These are phyloP conservation scores for Phytophthora tentaculata DNA, from an alignment of 352 stramenopile genomes.

Conservation along the genomic window DNA sequence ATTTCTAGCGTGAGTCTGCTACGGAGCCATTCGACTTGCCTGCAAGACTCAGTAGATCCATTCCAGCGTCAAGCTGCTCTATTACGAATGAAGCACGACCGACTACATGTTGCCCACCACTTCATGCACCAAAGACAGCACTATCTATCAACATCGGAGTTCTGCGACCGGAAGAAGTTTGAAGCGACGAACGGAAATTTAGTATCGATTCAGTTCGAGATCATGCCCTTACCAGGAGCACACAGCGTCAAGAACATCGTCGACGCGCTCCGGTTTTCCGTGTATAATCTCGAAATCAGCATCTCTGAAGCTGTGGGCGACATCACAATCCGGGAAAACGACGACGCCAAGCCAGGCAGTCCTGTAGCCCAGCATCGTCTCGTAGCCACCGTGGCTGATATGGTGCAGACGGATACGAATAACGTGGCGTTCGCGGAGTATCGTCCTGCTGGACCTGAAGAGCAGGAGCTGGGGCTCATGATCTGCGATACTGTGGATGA, in stretches of 20 bases:
- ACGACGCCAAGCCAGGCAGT: conserved; percentile 42
- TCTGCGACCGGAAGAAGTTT: conserved; percentile 51
- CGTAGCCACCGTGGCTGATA: conserved; percentile 36
- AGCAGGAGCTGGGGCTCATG: conserved; percentile 37
- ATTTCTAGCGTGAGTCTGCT: conserved; percentile 20
- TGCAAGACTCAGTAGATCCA: conserved; percentile 28
- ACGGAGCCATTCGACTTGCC: conserved; percentile 37
- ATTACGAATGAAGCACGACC: conserved; percentile 33
- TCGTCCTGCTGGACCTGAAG: conserved; percentile 12
- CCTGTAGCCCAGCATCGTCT: conserved; percentile 47
- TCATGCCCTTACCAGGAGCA: conserved; percentile 45
- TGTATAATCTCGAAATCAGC: conserved; percentile 58
- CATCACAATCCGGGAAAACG: conserved; percentile 57
- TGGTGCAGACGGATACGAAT: conserved; percentile 49
- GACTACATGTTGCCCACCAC: conserved; percentile 36
- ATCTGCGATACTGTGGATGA: conserved; percentile 47
- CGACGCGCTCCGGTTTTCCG: conserved; percentile 47
- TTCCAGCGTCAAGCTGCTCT: conserved; percentile 22
- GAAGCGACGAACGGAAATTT: conserved; percentile 41
- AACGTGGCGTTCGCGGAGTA: conserved; percentile 50
- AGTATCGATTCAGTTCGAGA: conserved; percentile 46
- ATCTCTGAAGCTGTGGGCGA: conserved; percentile 49
- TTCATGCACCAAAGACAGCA: conserved; percentile 37
- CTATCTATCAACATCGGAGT: conserved; percentile 34
- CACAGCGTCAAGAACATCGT: conserved; percentile 42